A percentile compares a stretch with the other conserved stretches of the same genome.
These are phyloP conservation scores for Physcomitrellopsis africana DNA, from an alignment of 225 moss, liverwort and hornwort genomes.

Conservation along the genomic window DNA sequence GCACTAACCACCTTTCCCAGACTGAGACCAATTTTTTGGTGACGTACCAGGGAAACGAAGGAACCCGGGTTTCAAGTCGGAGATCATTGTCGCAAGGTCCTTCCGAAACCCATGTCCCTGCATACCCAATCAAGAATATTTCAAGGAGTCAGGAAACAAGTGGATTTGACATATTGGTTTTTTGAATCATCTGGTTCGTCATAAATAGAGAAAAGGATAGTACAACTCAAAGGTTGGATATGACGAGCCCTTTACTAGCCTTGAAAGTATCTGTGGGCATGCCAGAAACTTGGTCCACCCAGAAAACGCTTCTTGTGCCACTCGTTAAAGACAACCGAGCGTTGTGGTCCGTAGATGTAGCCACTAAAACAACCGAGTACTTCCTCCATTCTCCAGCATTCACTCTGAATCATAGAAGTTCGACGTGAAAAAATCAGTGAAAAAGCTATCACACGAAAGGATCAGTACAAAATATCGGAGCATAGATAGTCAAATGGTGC, in stretches of 20 bases:
- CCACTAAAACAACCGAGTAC: constrained; percentile 42
- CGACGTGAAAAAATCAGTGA: background rate
- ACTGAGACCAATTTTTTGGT: background rate
- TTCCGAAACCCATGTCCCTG: constrained; percentile 80
- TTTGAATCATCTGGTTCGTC: too few relatives aligned
- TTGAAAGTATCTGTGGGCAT: constrained; percentile 70
- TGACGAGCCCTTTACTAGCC: constrained; percentile 29
- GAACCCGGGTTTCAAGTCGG: constrained; percentile 70
- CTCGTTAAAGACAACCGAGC: constrained; percentile 57
- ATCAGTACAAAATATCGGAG: too few relatives aligned
- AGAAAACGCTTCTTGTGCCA: constrained; percentile 56
- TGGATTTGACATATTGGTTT: background rate
- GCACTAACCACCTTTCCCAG: background rate
- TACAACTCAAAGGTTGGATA: background rate
- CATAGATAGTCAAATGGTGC: too few relatives aligned
- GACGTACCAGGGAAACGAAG: constrained; percentile 73
- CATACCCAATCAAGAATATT: background rate
- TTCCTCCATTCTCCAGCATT: constrained; percentile 28
- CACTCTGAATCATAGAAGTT: background rate
- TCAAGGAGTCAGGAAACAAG: background rate
- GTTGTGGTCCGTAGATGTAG: constrained; percentile 57
- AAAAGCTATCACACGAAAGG: background rate
- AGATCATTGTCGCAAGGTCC: constrained; percentile 71
- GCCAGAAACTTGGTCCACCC: constrained; percentile 81
- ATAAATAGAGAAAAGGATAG: too few relatives aligned